phyloP scores from a whole-genome alignment of 2,329 filamentous ascomycete species.

The Cercospora sojina region DNA sequence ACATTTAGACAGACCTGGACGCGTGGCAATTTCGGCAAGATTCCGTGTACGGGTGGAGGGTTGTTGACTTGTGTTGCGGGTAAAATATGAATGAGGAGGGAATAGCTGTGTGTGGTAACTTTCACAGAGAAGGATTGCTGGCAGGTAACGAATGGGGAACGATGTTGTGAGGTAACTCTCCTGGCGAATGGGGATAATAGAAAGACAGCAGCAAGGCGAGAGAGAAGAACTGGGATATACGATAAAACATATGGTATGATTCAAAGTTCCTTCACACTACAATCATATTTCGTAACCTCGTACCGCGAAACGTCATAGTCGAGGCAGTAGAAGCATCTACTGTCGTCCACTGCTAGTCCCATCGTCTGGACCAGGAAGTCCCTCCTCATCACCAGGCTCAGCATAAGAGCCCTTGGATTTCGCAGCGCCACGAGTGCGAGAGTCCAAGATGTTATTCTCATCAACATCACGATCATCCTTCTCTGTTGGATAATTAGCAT shows the following conservation, averaged over 20 bases:
- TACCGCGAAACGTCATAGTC: no score
- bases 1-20: background rate
- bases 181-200: no score
- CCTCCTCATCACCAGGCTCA: slow-evolving; percentile 56
- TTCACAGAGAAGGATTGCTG: no score
- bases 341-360: slow-evolving; percentile 24
- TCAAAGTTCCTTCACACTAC: no score
- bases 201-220: no score
- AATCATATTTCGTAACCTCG: no score
- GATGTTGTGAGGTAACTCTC: no score
- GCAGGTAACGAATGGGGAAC: no score
- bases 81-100: background rate
- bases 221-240: background rate
- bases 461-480: slow-evolving; percentile 53
- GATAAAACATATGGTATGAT: background rate
- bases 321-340: background rate
- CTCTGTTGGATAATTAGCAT: slow-evolving; percentile 32
- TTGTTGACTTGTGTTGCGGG: background rate
- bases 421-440: slow-evolving; percentile 49
- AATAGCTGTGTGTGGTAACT: no score
- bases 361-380: slow-evolving; percentile 31
- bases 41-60: background rate
- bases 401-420: slow-evolving; percentile 48
- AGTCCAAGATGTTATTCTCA: slow-evolving; percentile 48
- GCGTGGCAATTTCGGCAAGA: background rate